Conservation (phyloP, 2,329 filamentous ascomycete genomes). For the Magnaporthiopsis incrustans region DNA sequence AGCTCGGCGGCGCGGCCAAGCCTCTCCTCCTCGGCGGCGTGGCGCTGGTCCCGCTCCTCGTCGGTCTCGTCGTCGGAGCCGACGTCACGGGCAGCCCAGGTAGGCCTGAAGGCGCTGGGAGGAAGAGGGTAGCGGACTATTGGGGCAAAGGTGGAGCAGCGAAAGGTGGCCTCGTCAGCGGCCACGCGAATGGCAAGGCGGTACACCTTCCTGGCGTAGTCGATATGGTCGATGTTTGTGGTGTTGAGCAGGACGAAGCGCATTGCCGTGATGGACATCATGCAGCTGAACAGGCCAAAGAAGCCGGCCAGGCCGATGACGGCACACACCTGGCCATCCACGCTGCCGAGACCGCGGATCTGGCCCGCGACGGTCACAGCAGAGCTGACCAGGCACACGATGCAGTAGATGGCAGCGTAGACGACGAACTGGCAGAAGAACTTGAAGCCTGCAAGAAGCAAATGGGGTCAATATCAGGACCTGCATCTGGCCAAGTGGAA, state of each 20-base stretch:
- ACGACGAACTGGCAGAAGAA: slow-evolving; percentile 84
- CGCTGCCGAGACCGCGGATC: slow-evolving; percentile 27
- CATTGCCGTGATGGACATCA: slow-evolving; percentile 68
- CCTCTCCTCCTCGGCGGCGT: not conserved
- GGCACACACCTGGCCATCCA: slow-evolving; percentile 57
- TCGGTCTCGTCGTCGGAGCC: slow-evolving; percentile 6
- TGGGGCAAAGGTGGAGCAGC: not conserved
- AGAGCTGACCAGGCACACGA: slow-evolving; percentile 53
- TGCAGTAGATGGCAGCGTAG: slow-evolving; percentile 63
- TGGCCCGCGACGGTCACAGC: slow-evolving; percentile 51
- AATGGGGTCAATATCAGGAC: not conserved
- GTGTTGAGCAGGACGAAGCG: slow-evolving; percentile 65
- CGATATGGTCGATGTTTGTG: slow-evolving; percentile 77
- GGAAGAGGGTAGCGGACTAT: slow-evolving; percentile 15
- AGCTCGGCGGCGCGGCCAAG: slow-evolving; percentile 1
- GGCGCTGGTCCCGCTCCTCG: slow-evolving; percentile 1
- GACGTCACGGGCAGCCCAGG: slow-evolving; percentile 5
- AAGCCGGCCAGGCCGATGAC: slow-evolving; percentile 58
- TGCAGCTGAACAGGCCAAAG: slow-evolving; percentile 71
- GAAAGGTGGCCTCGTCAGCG: slow-evolving; percentile 10
- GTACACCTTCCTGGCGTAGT: slow-evolving; percentile 51
- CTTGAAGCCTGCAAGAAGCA: slow-evolving; percentile 56
- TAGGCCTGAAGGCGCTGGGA: not conserved
- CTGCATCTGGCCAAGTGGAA: not conserved
- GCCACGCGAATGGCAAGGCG: slow-evolving; percentile 65